Evolutionary conservation across 306 rosid genomes (phyloP), one percentile per base, ranked within the genome.

Genomic region (Castanospermum australe): DNA sequence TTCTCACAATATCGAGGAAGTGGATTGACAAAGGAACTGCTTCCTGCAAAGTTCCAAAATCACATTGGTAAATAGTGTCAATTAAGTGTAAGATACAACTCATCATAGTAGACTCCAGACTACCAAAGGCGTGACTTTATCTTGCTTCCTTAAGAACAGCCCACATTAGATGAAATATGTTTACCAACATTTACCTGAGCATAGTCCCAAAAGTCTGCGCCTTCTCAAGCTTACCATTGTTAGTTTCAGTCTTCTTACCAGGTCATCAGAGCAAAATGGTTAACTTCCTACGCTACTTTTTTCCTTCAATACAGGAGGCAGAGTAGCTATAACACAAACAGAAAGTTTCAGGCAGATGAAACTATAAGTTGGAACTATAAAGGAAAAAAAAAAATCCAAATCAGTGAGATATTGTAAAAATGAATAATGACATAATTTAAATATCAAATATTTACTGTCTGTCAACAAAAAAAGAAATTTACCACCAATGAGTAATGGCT

Each of bases 211-310:
- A 57, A 94, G 92, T 65, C 88, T 89, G 80, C 97, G 93, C 77
- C 97, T 82, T 86, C 98, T 83, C 81, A 91, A 85, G 87, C 98
- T 93, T 85, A 91, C 98, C 97, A 93, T 91, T 63, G 78, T 84
- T 62, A 76, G 54, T 67, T 65, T 18, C 45, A 6, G 51, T 51
- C 33, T 62, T 76, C 63, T 60, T 38, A 71, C 57, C 61, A 77
- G 45, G 77, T 79, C 68, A 39, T 67, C 25, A 1, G 28, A 60
- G 76, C 52, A 67, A 35, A 54, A 35, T 52, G 44, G 12, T 75
- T 22, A 51, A 50, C 77, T 71, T 25, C 39, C 71, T 14, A 79
- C 61, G 39, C 41, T 71, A 82, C 55, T 50, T n/a, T 52, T 36
- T 22, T 72, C 80, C 84, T 84, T 74, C 60, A 60, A 73, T 38